Percentiles rank a stretch among this genome's conserved stretches.
Conservation (phyloP, 306 rosid genomes). For the Hippophae gyantsensis region DNA sequence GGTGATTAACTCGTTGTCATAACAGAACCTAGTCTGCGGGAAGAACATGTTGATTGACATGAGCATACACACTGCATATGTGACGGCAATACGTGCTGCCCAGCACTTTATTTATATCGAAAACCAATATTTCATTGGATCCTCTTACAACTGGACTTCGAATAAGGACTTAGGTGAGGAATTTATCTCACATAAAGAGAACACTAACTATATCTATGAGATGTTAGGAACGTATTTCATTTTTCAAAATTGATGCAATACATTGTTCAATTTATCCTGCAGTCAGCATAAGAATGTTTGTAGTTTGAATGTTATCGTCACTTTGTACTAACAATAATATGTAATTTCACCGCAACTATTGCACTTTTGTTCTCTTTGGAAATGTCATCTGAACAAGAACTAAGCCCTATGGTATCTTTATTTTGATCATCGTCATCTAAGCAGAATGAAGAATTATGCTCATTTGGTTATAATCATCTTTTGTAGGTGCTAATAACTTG, state of each 20-base stretch:
- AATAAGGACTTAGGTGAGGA: conserved; percentile 67
- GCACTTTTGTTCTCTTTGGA: not conserved
- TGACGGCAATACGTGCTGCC: conserved; percentile 92
- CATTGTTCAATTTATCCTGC: not conserved
- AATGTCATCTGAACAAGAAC: not conserved
- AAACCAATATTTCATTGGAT: conserved; percentile 92
- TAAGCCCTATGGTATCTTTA: not conserved
- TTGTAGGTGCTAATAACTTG: conserved; percentile 90
- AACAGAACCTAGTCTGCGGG: conserved; percentile 85
- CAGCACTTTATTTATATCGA: conserved; percentile 91
- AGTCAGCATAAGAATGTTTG: not conserved
- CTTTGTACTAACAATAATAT: too few relatives aligned
- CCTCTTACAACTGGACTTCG: conserved; percentile 76
- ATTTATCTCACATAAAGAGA: conserved; percentile 4
- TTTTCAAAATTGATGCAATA: conserved; percentile 1
- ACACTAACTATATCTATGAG: conserved; percentile 12
- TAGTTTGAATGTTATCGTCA: too few relatives aligned
- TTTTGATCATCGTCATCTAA: conserved; percentile 3
- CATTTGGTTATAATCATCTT: conserved; percentile 6
- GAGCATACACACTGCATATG: conserved; percentile 96
- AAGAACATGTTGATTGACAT: conserved; percentile 94
- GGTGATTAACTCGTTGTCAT: conserved; percentile 23
- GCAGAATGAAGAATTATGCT: conserved; percentile 14
- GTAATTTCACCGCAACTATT: too few relatives aligned
- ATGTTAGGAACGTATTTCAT: not conserved